phyloP scores from a whole-genome alignment of 1,139 yeast species.

The Yarrowia galli region DNA sequence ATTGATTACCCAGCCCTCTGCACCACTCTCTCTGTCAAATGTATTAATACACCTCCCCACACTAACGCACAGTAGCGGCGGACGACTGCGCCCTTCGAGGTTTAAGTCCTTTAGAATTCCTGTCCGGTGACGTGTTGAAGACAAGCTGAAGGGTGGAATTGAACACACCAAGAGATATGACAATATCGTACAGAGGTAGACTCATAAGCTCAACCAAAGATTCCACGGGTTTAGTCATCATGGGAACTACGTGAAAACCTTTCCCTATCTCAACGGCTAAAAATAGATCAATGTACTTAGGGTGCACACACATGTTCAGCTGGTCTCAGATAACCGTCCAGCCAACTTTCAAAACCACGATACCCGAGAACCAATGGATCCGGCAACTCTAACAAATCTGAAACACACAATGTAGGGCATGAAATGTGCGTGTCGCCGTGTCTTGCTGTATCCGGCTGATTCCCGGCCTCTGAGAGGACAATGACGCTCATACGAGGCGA shows the following conservation, averaged over 20 bases:
- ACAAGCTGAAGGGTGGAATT: not conserved
- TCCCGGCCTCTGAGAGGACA: not conserved
- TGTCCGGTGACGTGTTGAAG: constrained; percentile 22
- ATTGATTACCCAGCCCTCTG: no score
- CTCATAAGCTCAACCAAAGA: no score
- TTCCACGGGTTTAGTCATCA: no score
- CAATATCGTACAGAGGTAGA: not conserved
- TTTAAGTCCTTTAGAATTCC: not conserved
- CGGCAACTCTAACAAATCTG: constrained; percentile 10
- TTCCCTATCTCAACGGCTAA: not conserved
- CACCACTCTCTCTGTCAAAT: no score
- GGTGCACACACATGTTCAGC: constrained; percentile 17
- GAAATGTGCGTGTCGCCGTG: not conserved
- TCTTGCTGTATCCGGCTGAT: not conserved
- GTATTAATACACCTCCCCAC: not conserved
- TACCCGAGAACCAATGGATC: constrained; percentile 2
- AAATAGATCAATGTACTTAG: not conserved
- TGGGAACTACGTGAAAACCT: no score
- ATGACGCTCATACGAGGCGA: not conserved
- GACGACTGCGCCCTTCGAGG: not conserved
- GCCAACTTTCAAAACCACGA: not conserved
- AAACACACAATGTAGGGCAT: constrained; percentile 13
- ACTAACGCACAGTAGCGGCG: constrained; percentile 16
- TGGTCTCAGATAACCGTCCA: constrained; percentile 20
- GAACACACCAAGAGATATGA: not conserved